Conservation (phyloP, 163 green algal genomes). For the Chlamydomonas reinhardtii region DNA sequence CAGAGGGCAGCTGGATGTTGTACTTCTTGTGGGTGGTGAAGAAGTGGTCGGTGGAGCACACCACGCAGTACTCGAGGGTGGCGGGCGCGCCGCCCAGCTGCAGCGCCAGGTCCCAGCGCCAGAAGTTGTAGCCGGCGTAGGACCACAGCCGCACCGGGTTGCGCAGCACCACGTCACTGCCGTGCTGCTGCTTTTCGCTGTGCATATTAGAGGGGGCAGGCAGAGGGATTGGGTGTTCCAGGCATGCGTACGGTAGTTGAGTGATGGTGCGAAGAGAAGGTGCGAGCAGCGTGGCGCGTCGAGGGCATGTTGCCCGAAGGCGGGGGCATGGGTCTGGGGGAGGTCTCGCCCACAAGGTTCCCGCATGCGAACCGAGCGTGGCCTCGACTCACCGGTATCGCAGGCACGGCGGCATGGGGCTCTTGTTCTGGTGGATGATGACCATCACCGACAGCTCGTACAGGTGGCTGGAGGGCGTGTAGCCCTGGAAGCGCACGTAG, state of each 20-base stretch:
- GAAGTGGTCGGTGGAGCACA: constrained; percentile 35
- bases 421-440: constrained; percentile 40
- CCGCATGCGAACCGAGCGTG: no score
- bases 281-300: no score
- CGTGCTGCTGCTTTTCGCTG: constrained; percentile 8
- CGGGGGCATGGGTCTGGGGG: no score
- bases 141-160: constrained; percentile 11
- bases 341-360: no score
- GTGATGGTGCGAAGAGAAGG: no score
- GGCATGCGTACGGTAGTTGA: no score
- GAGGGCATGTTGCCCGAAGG: no score
- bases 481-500: constrained; percentile 51
- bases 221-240: background rate
- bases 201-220: background rate
- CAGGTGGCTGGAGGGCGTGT: constrained; percentile 38
- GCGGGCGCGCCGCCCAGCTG: background rate
- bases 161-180: background rate
- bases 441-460: constrained; percentile 50
- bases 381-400: constrained; percentile 15
- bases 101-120: constrained; percentile 45
- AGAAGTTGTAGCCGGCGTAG: constrained; percentile 53
- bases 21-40: constrained; percentile 38
- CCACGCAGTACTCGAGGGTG: constrained; percentile 37
- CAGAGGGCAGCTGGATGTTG: constrained; percentile 50
- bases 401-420: constrained; percentile 34